Evolutionary conservation across 2,329 filamentous ascomycete species (phyloP).

Genomic region (Alternaria sp.): DNA sequence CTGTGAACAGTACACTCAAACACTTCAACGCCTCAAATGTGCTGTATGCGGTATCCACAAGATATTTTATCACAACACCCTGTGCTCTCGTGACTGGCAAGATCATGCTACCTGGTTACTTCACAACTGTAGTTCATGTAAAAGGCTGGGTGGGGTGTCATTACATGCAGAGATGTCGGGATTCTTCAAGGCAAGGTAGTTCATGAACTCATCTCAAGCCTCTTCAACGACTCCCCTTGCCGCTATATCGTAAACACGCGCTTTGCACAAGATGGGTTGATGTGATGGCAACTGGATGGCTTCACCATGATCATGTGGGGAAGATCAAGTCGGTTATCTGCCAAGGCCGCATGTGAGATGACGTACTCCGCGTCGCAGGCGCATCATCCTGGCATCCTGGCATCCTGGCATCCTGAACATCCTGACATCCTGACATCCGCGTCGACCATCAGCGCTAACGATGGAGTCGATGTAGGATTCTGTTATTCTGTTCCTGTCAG

Average conservation of each 20-base stretch:
- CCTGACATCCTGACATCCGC: background rate
- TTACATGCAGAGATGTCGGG: too few relatives aligned
- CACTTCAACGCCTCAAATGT: background rate
- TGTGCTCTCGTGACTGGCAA: background rate
- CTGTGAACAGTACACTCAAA: background rate
- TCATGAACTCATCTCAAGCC: too few relatives aligned
- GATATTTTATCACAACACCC: background rate
- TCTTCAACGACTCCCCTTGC: too few relatives aligned
- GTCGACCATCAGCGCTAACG: conserved; percentile 11
- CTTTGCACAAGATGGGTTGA: too few relatives aligned
- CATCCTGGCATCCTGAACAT: too few relatives aligned
- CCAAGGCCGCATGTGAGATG: conserved; percentile 19
- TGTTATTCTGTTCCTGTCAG: conserved; percentile 1
- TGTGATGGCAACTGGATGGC: background rate
- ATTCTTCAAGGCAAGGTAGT: too few relatives aligned
- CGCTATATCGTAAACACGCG: too few relatives aligned
- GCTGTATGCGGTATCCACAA: background rate
- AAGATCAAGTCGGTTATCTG: conserved; percentile 11
- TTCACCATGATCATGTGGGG: background rate
- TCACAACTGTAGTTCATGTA: background rate
- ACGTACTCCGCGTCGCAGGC: conserved; percentile 24
- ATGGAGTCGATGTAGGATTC: conserved; percentile 11
- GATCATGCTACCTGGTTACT: background rate
- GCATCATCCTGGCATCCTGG: background rate
- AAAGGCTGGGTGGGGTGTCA: too few relatives aligned